These are phyloP conservation scores for Batkoa obscura DNA, from an alignment of 371 early-diverging fungal species.

Conservation along the genomic window DNA sequence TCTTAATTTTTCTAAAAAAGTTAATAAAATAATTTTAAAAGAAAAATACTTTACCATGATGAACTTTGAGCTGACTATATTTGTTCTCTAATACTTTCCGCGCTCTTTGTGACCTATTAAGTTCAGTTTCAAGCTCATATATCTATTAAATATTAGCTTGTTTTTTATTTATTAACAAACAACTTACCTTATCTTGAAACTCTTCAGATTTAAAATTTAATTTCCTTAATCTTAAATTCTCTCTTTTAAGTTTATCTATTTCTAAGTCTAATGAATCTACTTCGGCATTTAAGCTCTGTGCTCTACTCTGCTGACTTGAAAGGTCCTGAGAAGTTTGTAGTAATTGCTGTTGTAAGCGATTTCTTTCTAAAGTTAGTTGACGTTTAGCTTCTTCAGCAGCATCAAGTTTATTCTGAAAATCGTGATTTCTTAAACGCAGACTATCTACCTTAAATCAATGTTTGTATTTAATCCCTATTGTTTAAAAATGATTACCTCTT, in stretches of 20 bases:
- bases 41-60: not conserved
- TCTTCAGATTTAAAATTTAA: not conserved
- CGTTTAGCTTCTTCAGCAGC: not conserved
- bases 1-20: not conserved
- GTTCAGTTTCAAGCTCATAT: not conserved
- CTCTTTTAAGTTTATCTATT: not conserved
- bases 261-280: slow-evolving; percentile 1
- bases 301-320: not conserved
- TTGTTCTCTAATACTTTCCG: not conserved
- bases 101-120: not conserved
- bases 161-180: not conserved
- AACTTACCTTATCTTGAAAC: not conserved
- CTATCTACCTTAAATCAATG: not conserved
- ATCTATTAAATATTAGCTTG: not conserved
- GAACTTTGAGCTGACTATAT: not conserved
- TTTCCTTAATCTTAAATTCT: not conserved
- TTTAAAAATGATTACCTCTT: not conserved
- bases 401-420: not conserved
- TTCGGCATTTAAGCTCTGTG: not conserved
- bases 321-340: not conserved
- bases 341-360: not conserved
- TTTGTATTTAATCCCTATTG: not conserved
- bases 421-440: not conserved
- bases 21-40: not conserved
- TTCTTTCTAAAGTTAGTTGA: not conserved